A percentile compares a stretch with the other conserved stretches of the same genome.
Evolutionary conservation across 2,329 filamentous ascomycete species (phyloP).

Genomic region (Huntiella moniliformis): DNA sequence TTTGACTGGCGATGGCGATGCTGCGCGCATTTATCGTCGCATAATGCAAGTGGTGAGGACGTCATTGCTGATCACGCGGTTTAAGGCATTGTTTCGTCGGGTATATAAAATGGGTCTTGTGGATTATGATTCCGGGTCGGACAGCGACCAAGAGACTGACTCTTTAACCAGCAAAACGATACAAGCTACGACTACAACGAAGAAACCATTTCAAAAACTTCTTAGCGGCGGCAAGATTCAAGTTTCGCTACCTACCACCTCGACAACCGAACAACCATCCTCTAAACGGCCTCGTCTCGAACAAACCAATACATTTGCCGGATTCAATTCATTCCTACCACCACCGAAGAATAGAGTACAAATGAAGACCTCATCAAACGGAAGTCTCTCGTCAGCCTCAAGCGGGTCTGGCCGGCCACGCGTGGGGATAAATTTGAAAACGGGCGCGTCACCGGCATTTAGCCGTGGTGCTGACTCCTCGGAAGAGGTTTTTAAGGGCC

Average conservation of each 20-base stretch:
- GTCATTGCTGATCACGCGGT: too few species aligned
- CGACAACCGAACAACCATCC: conserved; percentile 31
- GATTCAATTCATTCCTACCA: conserved; percentile 74
- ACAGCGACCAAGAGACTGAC: conserved; percentile 29
- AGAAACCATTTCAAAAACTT: conserved; percentile 55
- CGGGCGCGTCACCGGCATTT: conserved; percentile 67
- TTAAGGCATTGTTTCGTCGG: too few species aligned
- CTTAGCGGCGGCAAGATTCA: conserved; percentile 73
- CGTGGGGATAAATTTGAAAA: conserved; percentile 49
- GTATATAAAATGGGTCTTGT: conserved; percentile 48
- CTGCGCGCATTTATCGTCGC: too few species aligned
- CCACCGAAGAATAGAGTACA: conserved; percentile 49
- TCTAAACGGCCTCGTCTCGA: conserved; percentile 53
- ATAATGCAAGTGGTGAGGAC: too few species aligned
- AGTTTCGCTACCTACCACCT: conserved; percentile 47
- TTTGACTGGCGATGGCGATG: too few species aligned
- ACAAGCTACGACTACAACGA: conserved; percentile 18
- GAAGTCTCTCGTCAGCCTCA: conserved; percentile 11
- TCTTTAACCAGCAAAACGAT: conserved; percentile 13
- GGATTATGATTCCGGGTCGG: conserved; percentile 59
- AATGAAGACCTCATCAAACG: conserved; percentile 14
- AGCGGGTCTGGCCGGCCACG: conserved; percentile 14
- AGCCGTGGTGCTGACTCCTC: conserved; percentile 28
- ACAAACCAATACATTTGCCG: conserved; percentile 46
- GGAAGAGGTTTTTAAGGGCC: conserved; percentile 16